These are phyloP conservation scores for Eragrostis curvula DNA, from an alignment of 176 grass and related monocot species.

Conservation along the genomic window DNA sequence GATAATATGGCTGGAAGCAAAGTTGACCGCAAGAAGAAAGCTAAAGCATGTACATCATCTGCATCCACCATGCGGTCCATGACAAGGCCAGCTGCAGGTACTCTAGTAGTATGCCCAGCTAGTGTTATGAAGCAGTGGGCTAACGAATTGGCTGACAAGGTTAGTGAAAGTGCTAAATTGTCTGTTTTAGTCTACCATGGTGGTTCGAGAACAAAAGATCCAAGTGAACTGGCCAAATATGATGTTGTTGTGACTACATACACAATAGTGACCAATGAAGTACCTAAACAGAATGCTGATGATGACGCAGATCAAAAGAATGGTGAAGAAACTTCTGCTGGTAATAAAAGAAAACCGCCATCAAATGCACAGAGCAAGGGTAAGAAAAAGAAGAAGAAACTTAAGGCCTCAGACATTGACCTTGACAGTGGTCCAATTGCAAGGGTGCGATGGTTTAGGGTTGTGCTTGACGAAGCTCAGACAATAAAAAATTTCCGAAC, in stretches of 20 bases:
- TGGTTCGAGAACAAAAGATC: constrained; percentile 88
- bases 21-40: constrained; percentile 48
- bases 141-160: constrained; percentile 81
- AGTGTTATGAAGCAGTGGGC: constrained; percentile 95
- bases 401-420: constrained; percentile 63
- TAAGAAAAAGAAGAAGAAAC: constrained; percentile 85
- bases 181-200: constrained; percentile 97
- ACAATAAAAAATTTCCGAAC: constrained; percentile 98
- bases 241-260: constrained; percentile 97
- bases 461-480: constrained; percentile 98
- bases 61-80: constrained; percentile 45
- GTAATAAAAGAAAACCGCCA: constrained; percentile 73
- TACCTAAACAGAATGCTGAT: constrained; percentile 86
- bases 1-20: constrained; percentile 42
- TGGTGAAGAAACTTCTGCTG: constrained; percentile 66
- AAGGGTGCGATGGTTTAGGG: constrained; percentile 93
- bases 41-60: constrained; percentile 48
- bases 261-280: constrained; percentile 95
- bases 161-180: constrained; percentile 67
- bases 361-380: constrained; percentile 44
- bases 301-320: constrained; percentile 78
- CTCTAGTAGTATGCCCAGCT: constrained; percentile 93
- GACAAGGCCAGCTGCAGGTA: constrained; percentile 90
- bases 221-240: constrained; percentile 82
- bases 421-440: constrained; percentile 81